Evolutionary conservation across 805 yeast genomes (phyloP).

Genomic region (Wickerhamiella vanderwaltii): DNA sequence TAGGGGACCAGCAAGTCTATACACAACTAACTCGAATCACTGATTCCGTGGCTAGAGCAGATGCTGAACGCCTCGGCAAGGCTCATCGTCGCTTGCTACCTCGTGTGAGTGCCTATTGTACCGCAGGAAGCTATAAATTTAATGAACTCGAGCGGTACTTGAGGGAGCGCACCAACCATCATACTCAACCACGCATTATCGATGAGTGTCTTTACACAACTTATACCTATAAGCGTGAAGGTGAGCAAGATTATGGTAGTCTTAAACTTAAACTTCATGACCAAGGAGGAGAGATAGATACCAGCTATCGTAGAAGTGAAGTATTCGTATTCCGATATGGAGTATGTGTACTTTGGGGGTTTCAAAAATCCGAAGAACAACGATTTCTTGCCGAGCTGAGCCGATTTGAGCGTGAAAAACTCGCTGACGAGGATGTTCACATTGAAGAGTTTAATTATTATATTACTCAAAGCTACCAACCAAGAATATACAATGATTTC

Average conservation of each 20-base stretch:
- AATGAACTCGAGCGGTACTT: constrained; percentile 77
- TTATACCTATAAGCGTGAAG: constrained; percentile 37
- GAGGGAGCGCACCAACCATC: constrained; percentile 41
- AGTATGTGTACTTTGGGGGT: constrained; percentile 96
- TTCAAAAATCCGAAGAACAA: constrained; percentile 67
- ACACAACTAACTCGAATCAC: constrained; percentile 75
- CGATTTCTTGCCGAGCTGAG: constrained; percentile 75
- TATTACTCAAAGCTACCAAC: constrained; percentile 86
- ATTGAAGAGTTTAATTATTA: constrained; percentile 91
- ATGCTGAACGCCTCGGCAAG: constrained; percentile 87
- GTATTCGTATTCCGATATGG: constrained; percentile 90
- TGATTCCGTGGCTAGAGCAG: constrained; percentile 79
- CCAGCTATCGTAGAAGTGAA: constrained; percentile 82
- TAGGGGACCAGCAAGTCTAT: constrained; percentile 54
- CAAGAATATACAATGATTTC: constrained; percentile 91
- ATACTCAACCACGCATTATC: constrained; percentile 72
- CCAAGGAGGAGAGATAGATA: constrained; percentile 90
- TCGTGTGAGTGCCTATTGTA: constrained; percentile 90
- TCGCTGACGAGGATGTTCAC: constrained; percentile 85
- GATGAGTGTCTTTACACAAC: constrained; percentile 95
- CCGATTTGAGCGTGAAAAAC: constrained; percentile 79
- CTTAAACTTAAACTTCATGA: constrained; percentile 49
- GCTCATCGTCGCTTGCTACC: constrained; percentile 74
- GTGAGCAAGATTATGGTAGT: constrained; percentile 28
- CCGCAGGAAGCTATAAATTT: constrained; percentile 87